Percentiles rank a stretch among this genome's conserved stretches.
These are phyloP conservation scores for Angomonas deanei DNA, from an alignment of 208 protist genomes.

Conservation along the genomic window DNA sequence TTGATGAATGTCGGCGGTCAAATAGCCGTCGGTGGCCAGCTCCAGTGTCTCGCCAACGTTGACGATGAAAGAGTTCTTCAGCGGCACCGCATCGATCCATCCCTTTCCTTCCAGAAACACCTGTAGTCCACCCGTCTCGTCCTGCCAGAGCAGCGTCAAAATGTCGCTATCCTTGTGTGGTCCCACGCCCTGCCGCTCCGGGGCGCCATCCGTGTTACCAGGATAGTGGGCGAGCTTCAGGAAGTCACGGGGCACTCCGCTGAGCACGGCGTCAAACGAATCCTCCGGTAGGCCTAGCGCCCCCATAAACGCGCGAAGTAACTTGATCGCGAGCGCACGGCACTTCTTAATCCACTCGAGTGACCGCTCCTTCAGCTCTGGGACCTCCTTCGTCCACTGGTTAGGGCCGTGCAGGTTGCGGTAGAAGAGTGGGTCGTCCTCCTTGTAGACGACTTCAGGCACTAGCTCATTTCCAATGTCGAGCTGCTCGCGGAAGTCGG, in stretches of 20 bases:
- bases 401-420: slow-evolving; percentile 11
- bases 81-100: slow-evolving; percentile 4
- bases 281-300: slow-evolving; percentile 4
- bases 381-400: slow-evolving; percentile 3
- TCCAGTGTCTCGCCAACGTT: slow-evolving; percentile 13
- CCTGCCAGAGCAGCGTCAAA: slow-evolving; percentile 3
- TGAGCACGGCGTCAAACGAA: neutral
- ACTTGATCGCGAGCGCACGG: neutral
- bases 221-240: slow-evolving; percentile 10
- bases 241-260: neutral
- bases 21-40: slow-evolving; percentile 7
- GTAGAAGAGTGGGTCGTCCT: slow-evolving; percentile 3
- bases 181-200: neutral
- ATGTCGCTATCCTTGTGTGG: neutral
- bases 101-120: slow-evolving; percentile 8
- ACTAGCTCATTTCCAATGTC: too few species aligned
- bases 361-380: neutral
- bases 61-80: slow-evolving; percentile 5
- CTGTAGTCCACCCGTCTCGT: slow-evolving; percentile 10
- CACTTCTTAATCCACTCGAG: neutral
- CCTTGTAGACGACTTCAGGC: too few species aligned
- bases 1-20: slow-evolving; percentile 4
- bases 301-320: slow-evolving; percentile 1
- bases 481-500: slow-evolving; percentile 10
- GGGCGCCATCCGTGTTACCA: neutral